Evolutionary conservation across 306 rosid genomes (phyloP), one percentile per base, ranked within the genome.

Genomic region (Inga oerstediana): DNA sequence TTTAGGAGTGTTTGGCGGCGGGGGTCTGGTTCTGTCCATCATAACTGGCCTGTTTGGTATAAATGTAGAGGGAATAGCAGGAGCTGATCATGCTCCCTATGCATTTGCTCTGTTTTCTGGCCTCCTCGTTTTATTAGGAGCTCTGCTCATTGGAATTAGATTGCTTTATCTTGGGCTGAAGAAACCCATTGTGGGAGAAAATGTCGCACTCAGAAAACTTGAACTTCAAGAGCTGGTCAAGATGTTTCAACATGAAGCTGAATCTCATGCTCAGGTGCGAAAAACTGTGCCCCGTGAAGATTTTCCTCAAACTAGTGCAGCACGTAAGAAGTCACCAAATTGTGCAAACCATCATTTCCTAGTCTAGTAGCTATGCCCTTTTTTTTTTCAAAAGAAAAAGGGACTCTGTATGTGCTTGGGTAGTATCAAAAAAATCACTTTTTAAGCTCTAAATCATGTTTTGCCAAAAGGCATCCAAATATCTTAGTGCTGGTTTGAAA

Each of bases 201-300:
- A 88, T 81, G 99, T 96, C 20, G 86, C 86, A 72, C 88, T 85
- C 54, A 90, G 97, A 86, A 96, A 87, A 78, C 74, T 88, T 65
- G 97, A 96, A 88, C 94, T 96, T 75, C 89, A 94, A 19, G 91
- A 92, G 79, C 80, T 92, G 41, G 98, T 96, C 19, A 88, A 87
- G 80, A 86, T 91, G 97, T 96, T 96, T 77, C 93, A 96, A 88
- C 98, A 92, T 10, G 99, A 96, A 72, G 99, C 99, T 46, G 97
- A 93, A 82, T 88, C 87, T 86, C 99, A 96, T 65, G 98, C 93
- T 1, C 92, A 84, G 83, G 92, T 92, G 77, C 85, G 93, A 6
- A 90, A 88, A 88, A 75, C 85, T 0, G 52, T 86, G 73, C 82
- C 92, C 78, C 90, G 92, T 41, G 90, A 88, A 37, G 94, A 85